A percentile compares a stretch with the other conserved stretches of the same genome.
These are phyloP conservation scores for Globisporangium nunn DNA, from an alignment of 352 stramenopile species.

Conservation along the genomic window DNA sequence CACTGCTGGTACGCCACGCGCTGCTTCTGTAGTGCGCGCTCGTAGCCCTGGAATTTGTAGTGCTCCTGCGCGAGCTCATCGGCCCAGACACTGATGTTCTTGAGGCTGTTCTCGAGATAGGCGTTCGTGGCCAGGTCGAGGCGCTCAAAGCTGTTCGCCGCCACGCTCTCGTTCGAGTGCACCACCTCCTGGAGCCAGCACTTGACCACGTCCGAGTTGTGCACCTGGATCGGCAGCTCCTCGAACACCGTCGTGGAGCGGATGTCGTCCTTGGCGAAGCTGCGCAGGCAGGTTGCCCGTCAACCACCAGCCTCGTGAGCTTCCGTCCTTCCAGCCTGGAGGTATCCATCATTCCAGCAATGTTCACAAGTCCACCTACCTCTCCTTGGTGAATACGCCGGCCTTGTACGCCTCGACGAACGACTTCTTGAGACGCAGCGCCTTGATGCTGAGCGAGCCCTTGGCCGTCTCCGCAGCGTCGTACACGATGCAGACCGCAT, in stretches of 20 bases:
- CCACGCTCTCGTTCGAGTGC: slow-evolving; percentile 46
- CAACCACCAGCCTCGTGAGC: background rate
- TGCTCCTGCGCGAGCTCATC: slow-evolving; percentile 96
- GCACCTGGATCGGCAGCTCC: slow-evolving; percentile 93
- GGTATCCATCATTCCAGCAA: no score
- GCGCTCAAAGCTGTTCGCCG: slow-evolving; percentile 88
- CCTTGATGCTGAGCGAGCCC: slow-evolving; percentile 93
- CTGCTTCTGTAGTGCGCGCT: slow-evolving; percentile 83
- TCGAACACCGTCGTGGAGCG: slow-evolving; percentile 90
- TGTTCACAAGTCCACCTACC: slow-evolving; percentile 6
- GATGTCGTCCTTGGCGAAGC: slow-evolving; percentile 77
- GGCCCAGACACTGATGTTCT: slow-evolving; percentile 96
- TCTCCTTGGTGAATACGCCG: slow-evolving; percentile 74
- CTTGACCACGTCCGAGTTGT: slow-evolving; percentile 92
- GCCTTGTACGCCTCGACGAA: slow-evolving; percentile 91
- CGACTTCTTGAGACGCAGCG: slow-evolving; percentile 92
- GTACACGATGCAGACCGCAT: slow-evolving; percentile 97
- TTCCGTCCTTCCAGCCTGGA: background rate
- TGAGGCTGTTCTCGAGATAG: slow-evolving; percentile 96
- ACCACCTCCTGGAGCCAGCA: slow-evolving; percentile 92
- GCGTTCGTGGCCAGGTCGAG: slow-evolving; percentile 95
- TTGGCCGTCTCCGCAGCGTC: slow-evolving; percentile 95
- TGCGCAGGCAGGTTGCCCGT: slow-evolving; percentile 7
- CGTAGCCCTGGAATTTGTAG: slow-evolving; percentile 89
- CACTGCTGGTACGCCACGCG: slow-evolving; percentile 78